Evolutionary conservation across 2,329 filamentous ascomycete species (phyloP).

Genomic region (Mycosphaerella sp.): DNA sequence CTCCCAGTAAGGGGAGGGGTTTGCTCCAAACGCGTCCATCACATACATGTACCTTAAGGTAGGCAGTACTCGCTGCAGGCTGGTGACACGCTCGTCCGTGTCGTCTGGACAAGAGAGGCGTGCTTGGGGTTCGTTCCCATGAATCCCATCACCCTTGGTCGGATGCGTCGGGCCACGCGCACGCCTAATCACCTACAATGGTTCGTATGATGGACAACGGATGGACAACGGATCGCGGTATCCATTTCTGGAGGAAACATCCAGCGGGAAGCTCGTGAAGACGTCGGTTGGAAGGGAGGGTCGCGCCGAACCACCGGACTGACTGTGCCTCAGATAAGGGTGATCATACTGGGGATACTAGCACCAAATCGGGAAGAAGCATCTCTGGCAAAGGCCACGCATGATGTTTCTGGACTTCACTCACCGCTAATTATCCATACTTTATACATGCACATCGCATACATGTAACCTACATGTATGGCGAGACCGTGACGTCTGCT

Average conservation of each 20-base stretch:
- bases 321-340: neutral
- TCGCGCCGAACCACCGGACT: neutral
- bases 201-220: neutral
- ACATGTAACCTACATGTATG: no score
- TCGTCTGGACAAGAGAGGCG: conserved; percentile 7
- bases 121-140: neutral
- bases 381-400: neutral
- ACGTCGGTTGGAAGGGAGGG: neutral
- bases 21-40: no score
- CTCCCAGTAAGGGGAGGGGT: no score
- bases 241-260: conserved; percentile 6
- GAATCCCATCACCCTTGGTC: neutral
- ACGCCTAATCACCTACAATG: neutral
- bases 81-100: conserved; percentile 2
- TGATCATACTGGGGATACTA: conserved; percentile 1
- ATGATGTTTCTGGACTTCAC: neutral
- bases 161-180: neutral
- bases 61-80: neutral
- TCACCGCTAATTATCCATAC: neutral
- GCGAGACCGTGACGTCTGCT: neutral
- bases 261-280: conserved; percentile 3
- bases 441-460: no score
- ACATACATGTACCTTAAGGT: no score
- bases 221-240: conserved; percentile 2
- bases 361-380: conserved; percentile 3